Evolutionary conservation across 2,329 filamentous ascomycete genomes (phyloP).

Genomic region (Talaromyces verruculosus): DNA sequence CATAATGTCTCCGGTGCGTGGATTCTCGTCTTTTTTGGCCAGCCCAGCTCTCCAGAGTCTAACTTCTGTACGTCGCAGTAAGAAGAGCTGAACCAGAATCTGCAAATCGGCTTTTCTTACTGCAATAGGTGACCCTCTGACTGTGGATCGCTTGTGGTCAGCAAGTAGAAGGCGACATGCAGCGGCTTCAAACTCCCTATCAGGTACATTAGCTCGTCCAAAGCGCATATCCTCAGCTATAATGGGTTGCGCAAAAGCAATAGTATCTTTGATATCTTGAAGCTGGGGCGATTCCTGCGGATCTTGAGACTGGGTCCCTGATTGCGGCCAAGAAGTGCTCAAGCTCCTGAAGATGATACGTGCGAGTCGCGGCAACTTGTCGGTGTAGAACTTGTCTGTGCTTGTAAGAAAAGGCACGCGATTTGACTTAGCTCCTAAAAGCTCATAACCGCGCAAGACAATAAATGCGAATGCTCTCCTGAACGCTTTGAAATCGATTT

Average conservation of each 20-base stretch:
- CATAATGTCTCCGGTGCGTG: neutral
- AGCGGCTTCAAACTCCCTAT: neutral
- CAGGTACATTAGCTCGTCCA: neutral
- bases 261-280: slow-evolving; percentile 8
- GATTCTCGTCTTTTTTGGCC: neutral
- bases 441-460: slow-evolving; percentile 3
- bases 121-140: neutral
- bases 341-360: slow-evolving; percentile 11
- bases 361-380: neutral
- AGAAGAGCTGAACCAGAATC: slow-evolving; percentile 5
- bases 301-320: slow-evolving; percentile 3
- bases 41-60: slow-evolving; percentile 4
- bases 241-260: slow-evolving; percentile 2
- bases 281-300: slow-evolving; percentile 5
- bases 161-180: slow-evolving; percentile 9
- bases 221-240: neutral
- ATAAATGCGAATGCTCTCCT: slow-evolving; percentile 1
- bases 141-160: neutral
- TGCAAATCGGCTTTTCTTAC: slow-evolving; percentile 6
- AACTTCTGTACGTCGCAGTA: slow-evolving; percentile 8
- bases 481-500: slow-evolving; percentile 7
- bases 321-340: slow-evolving; percentile 1
- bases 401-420: neutral
- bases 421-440: neutral
- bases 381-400: neutral